Evolutionary conservation across 2,329 filamentous ascomycete genomes (phyloP).

Genomic region (Hypoxylon sp.): DNA sequence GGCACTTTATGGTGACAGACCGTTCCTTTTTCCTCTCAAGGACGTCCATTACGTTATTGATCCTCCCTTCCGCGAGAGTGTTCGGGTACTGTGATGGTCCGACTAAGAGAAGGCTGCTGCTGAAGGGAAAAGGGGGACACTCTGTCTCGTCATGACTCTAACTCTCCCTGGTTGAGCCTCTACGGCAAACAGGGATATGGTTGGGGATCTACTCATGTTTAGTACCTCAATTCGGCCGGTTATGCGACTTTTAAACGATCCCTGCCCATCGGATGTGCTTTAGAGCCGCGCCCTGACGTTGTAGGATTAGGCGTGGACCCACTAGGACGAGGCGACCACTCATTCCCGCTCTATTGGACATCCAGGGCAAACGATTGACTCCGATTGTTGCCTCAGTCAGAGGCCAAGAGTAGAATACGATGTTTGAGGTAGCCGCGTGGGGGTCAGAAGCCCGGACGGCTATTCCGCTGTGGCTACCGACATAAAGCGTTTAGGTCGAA

Average conservation of each 20-base stretch:
- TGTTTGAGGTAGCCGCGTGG: background rate
- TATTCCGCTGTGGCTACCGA: conserved; percentile 9
- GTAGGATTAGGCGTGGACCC: too few relatives aligned
- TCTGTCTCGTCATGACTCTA: background rate
- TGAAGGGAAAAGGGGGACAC: background rate
- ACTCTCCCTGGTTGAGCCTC: background rate
- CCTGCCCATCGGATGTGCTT: background rate
- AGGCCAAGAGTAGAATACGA: background rate
- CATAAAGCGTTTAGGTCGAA: conserved; percentile 9
- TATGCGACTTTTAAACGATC: conserved; percentile 8
- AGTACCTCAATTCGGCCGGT: background rate
- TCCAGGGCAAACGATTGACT: background rate
- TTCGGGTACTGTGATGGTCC: background rate
- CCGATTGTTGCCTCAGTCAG: background rate
- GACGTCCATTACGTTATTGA: background rate
- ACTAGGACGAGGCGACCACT: background rate
- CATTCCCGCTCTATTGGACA: background rate
- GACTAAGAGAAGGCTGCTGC: background rate
- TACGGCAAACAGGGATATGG: background rate
- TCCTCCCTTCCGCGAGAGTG: background rate
- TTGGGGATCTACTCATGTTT: background rate
- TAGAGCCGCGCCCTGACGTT: background rate
- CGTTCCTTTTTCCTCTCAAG: background rate
- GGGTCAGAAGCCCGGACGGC: background rate
- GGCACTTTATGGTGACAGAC: background rate